These are phyloP conservation scores for Calonectria pteridis DNA, from an alignment of 2,329 filamentous ascomycete species.

Conservation along the genomic window DNA sequence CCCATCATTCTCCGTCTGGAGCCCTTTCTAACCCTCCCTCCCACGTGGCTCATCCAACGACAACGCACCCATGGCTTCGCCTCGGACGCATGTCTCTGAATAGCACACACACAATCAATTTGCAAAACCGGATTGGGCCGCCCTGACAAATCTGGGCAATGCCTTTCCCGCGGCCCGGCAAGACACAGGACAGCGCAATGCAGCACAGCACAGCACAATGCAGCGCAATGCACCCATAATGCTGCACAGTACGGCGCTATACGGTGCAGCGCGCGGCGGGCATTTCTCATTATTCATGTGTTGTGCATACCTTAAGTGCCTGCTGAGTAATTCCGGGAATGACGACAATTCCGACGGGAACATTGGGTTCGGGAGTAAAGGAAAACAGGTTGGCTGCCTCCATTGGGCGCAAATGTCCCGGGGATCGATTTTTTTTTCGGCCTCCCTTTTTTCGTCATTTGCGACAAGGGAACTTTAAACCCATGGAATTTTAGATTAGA, in stretches of 20 bases:
- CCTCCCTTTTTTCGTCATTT: conserved; percentile 2
- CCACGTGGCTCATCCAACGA: conserved; percentile 40
- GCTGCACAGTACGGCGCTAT: conserved; percentile 8
- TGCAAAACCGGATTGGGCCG: conserved; percentile 22
- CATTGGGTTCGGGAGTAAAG: conserved; percentile 4
- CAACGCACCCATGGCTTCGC: conserved; percentile 27
- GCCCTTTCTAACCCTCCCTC: conserved; percentile 20
- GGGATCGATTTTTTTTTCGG: background rate
- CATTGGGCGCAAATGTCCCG: conserved; percentile 2
- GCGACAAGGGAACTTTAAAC: conserved; percentile 11
- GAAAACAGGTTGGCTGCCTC: conserved; percentile 26
- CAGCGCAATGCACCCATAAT: background rate
- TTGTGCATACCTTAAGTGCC: conserved; percentile 10
- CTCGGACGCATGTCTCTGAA: conserved; percentile 35
- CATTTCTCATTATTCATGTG: background rate
- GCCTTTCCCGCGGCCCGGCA: conserved; percentile 11
- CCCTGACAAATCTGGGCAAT: conserved; percentile 1
- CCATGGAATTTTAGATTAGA: conserved; percentile 25
- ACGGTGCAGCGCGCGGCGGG: background rate
- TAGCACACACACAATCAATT: conserved; percentile 23
- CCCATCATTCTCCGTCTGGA: background rate
- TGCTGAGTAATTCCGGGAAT: conserved; percentile 18
- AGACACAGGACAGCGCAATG: conserved; percentile 9
- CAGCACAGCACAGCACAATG: background rate
- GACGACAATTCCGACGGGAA: conserved; percentile 13